Conservation (phyloP, 2,329 filamentous ascomycete genomes). For the Leptoxyphium fumago region DNA sequence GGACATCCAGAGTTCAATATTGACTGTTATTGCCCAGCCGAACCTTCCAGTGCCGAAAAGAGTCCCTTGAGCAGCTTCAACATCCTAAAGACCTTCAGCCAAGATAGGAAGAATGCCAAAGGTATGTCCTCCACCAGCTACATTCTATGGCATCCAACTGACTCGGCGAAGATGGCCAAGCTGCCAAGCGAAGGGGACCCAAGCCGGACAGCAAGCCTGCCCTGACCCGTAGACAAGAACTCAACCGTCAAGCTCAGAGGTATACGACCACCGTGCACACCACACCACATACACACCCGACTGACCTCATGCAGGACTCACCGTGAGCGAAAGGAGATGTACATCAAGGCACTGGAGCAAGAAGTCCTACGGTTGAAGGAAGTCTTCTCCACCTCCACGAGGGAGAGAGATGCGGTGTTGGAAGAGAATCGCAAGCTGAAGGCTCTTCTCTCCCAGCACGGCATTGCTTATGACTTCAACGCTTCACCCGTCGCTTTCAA, state of each 20-base stretch:
- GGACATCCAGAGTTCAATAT: background rate
- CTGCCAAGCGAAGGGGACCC: slow-evolving; percentile 77
- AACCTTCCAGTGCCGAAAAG: background rate
- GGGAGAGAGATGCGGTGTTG: slow-evolving; percentile 60
- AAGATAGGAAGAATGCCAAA: slow-evolving; percentile 62
- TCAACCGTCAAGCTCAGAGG: slow-evolving; percentile 93
- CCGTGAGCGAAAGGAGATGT: slow-evolving; percentile 88
- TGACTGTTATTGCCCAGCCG: background rate
- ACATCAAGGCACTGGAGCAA: slow-evolving; percentile 85
- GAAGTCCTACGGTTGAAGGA: slow-evolving; percentile 83
- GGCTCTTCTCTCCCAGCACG: slow-evolving; percentile 43
- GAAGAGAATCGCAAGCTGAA: slow-evolving; percentile 70
- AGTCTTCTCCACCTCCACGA: slow-evolving; percentile 55
- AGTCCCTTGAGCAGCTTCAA: slow-evolving; percentile 16
- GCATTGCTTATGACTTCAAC: slow-evolving; percentile 40
- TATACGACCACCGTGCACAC: slow-evolving; percentile 26
- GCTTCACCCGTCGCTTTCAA: slow-evolving; percentile 22
- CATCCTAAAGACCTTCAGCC: slow-evolving; percentile 48
- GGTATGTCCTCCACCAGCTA: slow-evolving; percentile 32
- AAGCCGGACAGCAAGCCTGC: slow-evolving; percentile 96
- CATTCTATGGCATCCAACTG: background rate
- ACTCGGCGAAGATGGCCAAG: slow-evolving; percentile 53
- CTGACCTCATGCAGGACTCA: slow-evolving; percentile 53
- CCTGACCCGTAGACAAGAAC: slow-evolving; percentile 76
- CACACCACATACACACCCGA: slow-evolving; percentile 5